Percentiles rank a stretch among this genome's conserved stretches.
Evolutionary conservation across 73 alveolate genomes (phyloP).

Genomic region (Tetrahymena borealis): DNA sequence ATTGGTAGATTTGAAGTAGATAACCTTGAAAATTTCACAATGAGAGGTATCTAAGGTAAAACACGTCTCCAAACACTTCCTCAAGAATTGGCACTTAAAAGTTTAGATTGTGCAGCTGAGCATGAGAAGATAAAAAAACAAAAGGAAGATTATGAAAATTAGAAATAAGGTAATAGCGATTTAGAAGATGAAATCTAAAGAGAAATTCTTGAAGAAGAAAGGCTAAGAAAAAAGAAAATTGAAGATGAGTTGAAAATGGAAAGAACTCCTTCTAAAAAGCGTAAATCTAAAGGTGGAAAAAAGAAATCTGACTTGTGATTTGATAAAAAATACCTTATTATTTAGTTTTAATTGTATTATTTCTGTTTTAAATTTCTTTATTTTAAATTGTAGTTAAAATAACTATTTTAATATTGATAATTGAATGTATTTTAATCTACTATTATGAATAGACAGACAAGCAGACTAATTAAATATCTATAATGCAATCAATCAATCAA

Average conservation of each 20-base stretch:
- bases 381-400: too few species aligned
- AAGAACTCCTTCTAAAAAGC: neutral
- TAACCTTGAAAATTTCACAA: neutral
- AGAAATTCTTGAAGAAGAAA: neutral
- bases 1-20: neutral
- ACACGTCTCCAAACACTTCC: neutral
- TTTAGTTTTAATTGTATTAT: neutral
- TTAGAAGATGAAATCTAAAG: neutral
- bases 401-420: too few species aligned
- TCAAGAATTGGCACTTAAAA: neutral
- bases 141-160: neutral
- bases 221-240: neutral
- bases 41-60: neutral
- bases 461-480: too few species aligned
- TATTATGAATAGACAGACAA: too few species aligned
- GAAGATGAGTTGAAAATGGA: neutral
- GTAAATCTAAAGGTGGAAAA: neutral
- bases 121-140: neutral
- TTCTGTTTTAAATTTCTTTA: neutral
- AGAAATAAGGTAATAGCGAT: neutral
- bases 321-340: neutral
- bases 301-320: neutral
- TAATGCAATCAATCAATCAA: too few species aligned
- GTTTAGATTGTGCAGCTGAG: neutral
- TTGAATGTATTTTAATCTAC: too few species aligned